Base-by-base conservation (phyloP, 371 early-diverging fungal genomes). In the Mucor racemosus region DNA sequence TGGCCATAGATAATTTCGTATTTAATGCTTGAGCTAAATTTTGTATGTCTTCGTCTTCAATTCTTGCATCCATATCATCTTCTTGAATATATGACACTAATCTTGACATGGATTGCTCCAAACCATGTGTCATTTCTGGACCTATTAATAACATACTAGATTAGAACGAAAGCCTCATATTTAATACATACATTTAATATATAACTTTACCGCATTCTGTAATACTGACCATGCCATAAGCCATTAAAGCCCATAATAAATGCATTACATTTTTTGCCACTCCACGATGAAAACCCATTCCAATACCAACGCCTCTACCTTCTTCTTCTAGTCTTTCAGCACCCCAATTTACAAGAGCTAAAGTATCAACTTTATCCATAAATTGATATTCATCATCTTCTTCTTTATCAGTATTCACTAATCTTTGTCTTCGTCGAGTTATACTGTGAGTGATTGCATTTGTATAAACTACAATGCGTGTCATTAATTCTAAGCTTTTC, bases 251-350 rank as follows among this genome's bases (percentile, higher is more conserved):
- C 82, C 79, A 82, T 19, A 82, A 41, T 7, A 82, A 46, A 62
- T 76, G 76, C 78, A 82, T 77, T 13, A 82, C 71, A 57, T 79
- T 79, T 55, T 79, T 82, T 14, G 82, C 78, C 8, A 82, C 68
- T 3, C 74, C 74, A 19, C 78, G 70, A 48, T 82, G 77, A 53
- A 79, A 78, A 1, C 78, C 81, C 75, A 79, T 76, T 0, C 79
- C 82, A 6, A 82, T 64, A 17, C 82, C 82, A 5, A 82, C 73
- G 5, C 76, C 82, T 36, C 73, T 66, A 7, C 75, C 75, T 64
- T 81, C 79, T 59, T 79, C 82, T 53, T 82, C 82, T 11, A 82
- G 60, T 26, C 79, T 64, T n/a, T 76, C 76, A 6, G 75, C 66
- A 1, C 79, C 82, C 82, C 82, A 82, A 15, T 59, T 48, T 7